Percentiles rank a stretch among this genome's conserved stretches.
Evolutionary conservation across 331 rosid genomes (phyloP).

Genomic region (Dryas integrifolia): DNA sequence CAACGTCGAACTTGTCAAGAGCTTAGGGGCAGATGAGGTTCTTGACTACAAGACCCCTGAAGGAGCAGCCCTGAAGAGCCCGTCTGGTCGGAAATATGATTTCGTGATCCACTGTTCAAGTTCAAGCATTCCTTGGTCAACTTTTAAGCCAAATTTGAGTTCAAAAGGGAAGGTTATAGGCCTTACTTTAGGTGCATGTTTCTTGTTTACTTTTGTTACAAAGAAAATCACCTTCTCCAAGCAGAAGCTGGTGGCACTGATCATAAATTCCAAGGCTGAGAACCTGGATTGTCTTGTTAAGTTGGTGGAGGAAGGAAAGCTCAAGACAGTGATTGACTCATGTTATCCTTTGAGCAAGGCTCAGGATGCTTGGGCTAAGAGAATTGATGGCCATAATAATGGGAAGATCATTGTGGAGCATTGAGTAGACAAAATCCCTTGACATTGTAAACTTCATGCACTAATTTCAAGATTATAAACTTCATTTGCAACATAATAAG

Average conservation of each 20-base stretch:
- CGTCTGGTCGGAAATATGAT: conserved; percentile 72
- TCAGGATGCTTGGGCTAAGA: conserved; percentile 82
- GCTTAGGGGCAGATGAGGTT: conserved; percentile 88
- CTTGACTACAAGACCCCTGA: conserved; percentile 73
- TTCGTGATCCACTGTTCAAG: conserved; percentile 58
- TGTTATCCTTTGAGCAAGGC: conserved; percentile 58
- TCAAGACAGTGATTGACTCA: conserved; percentile 71
- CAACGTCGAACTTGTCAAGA: conserved; percentile 54
- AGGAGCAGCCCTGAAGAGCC: conserved; percentile 71
- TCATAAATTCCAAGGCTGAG: conserved; percentile 40
- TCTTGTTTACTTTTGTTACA: conserved; percentile 39
- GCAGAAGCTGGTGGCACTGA: conserved; percentile 58
- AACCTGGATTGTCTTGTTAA: conserved; percentile 49
- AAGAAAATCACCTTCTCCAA: conserved; percentile 64
- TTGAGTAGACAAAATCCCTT: not conserved
- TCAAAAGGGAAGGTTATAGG: conserved; percentile 62
- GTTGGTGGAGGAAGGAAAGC: conserved; percentile 61
- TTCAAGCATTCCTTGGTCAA: conserved; percentile 63
- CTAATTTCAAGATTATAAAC: not conserved
- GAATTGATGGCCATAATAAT: conserved; percentile 77
- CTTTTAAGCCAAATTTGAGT: conserved; percentile 57
- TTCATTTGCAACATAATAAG: too few relatives aligned
- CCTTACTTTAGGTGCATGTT: conserved; percentile 45
- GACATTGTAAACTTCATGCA: not conserved
- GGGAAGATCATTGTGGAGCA: conserved; percentile 81